A percentile compares a stretch with the other conserved stretches of the same genome.
These are phyloP conservation scores for Aspergillus terreus DNA, from an alignment of 2,329 filamentous ascomycete genomes.

Conservation along the genomic window DNA sequence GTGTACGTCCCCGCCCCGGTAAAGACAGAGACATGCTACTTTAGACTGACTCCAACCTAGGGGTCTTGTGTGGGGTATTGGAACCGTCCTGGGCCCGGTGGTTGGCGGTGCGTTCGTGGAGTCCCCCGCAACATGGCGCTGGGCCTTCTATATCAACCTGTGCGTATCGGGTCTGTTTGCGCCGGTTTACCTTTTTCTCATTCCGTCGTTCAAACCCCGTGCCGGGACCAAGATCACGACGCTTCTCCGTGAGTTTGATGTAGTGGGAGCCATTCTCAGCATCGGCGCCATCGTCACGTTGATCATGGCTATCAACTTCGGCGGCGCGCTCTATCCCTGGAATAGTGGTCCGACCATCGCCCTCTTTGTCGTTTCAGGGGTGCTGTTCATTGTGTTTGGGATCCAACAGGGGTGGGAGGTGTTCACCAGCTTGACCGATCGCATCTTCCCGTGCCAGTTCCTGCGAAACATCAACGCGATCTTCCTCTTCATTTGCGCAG, in stretches of 20 bases:
- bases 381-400: constrained; percentile 43
- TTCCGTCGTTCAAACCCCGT: constrained; percentile 27
- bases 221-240: constrained; percentile 13
- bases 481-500: constrained; percentile 41
- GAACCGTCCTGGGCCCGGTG: constrained; percentile 33
- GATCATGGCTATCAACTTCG: constrained; percentile 49
- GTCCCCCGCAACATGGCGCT: constrained; percentile 25
- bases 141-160: constrained; percentile 54
- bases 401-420: constrained; percentile 44
- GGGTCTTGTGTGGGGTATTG: constrained; percentile 30
- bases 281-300: constrained; percentile 37
- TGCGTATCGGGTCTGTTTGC: constrained; percentile 40
- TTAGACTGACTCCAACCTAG: constrained; percentile 12
- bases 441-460: constrained; percentile 50
- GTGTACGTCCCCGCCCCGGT: constrained; percentile 16
- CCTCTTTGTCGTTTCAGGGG: constrained; percentile 45
- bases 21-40: constrained; percentile 20
- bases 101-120: constrained; percentile 34
- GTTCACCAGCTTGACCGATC: constrained; percentile 40
- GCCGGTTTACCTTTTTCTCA: constrained; percentile 42
- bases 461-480: constrained; percentile 35
- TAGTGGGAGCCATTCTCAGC: constrained; percentile 42
- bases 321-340: constrained; percentile 49
- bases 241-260: constrained; percentile 37
- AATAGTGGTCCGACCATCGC: constrained; percentile 42